phyloP scores from a whole-genome alignment of 2,329 filamentous ascomycete species.

The Hypoxylon sp. region DNA sequence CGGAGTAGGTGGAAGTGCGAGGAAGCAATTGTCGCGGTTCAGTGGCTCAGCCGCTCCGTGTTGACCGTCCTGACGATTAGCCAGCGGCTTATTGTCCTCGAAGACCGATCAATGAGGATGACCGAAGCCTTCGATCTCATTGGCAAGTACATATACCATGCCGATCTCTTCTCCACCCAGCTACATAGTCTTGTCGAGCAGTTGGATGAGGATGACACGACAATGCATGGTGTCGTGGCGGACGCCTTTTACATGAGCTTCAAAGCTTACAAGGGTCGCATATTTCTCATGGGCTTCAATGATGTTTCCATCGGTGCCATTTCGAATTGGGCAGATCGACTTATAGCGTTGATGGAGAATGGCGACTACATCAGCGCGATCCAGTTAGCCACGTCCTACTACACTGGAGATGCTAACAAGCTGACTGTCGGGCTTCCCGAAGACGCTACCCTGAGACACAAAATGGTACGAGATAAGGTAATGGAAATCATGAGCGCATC shows the following conservation, averaged over 20 bases:
- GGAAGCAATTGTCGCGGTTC: conserved; percentile 94
- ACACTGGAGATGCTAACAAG: conserved; percentile 90
- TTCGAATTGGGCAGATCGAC: conserved; percentile 96
- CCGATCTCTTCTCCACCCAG: conserved; percentile 89
- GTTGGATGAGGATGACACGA: conserved; percentile 84
- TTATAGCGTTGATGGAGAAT: conserved; percentile 94
- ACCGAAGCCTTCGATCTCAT: conserved; percentile 95
- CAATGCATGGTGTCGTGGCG: conserved; percentile 94
- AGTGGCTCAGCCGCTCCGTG: conserved; percentile 96
- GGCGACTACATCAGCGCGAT: conserved; percentile 97
- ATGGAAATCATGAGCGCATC: conserved; percentile 95
- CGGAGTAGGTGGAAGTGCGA: conserved; percentile 93
- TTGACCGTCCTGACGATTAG: conserved; percentile 93
- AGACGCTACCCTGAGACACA: conserved; percentile 78
- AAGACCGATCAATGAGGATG: conserved; percentile 88
- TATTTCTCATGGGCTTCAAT: conserved; percentile 94
- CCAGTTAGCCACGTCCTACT: conserved; percentile 89
- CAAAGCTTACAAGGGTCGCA: conserved; percentile 90
- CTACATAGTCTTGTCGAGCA: conserved; percentile 87
- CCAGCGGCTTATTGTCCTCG: conserved; percentile 90
- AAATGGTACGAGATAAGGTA: conserved; percentile 87
- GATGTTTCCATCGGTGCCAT: conserved; percentile 90
- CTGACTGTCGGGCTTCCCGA: conserved; percentile 94
- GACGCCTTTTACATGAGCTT: conserved; percentile 99
- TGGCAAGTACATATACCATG: conserved; percentile 91